These are phyloP conservation scores for Lichtheimia corymbifera DNA, from an alignment of 371 early-diverging fungal species.

Conservation along the genomic window DNA sequence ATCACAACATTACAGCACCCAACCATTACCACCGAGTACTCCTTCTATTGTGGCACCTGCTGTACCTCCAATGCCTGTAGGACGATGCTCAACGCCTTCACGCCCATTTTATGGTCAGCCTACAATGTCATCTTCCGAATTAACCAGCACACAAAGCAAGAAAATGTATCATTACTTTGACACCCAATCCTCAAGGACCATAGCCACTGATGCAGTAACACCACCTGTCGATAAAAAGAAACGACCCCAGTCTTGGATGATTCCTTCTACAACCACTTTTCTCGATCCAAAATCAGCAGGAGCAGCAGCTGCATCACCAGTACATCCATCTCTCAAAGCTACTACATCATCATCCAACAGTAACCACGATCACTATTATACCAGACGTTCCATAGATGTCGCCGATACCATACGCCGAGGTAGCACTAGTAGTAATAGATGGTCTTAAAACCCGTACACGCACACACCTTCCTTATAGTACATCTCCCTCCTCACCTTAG, in stretches of 20 bases:
- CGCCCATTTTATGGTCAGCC: conserved; percentile 8
- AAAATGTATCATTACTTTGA: conserved; percentile 7
- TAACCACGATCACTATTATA: neutral
- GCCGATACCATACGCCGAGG: conserved; percentile 6
- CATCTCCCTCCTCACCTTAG: neutral
- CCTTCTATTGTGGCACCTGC: conserved; percentile 30
- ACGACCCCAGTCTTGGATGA: conserved; percentile 15
- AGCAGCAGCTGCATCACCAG: neutral
- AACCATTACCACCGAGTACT: conserved; percentile 2
- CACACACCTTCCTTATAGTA: neutral
- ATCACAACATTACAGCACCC: neutral
- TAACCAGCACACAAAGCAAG: conserved; percentile 6
- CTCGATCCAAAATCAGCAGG: neutral
- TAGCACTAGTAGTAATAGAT: conserved; percentile 2
- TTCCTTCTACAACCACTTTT: neutral
- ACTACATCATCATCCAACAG: too few species aligned
- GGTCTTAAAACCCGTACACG: neutral
- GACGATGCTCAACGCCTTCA: too few species aligned
- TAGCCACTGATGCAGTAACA: neutral
- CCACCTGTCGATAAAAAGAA: neutral
- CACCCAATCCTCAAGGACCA: neutral
- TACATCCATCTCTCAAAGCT: too few species aligned
- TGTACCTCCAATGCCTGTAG: conserved; percentile 25
- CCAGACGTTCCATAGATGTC: conserved; percentile 10
- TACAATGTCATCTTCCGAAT: conserved; percentile 7